Evolutionary conservation across 192 early-diverging fungal genomes (phyloP), one percentile per base, ranked within the genome.

Genomic region (Pilobolus umbonatus): DNA sequence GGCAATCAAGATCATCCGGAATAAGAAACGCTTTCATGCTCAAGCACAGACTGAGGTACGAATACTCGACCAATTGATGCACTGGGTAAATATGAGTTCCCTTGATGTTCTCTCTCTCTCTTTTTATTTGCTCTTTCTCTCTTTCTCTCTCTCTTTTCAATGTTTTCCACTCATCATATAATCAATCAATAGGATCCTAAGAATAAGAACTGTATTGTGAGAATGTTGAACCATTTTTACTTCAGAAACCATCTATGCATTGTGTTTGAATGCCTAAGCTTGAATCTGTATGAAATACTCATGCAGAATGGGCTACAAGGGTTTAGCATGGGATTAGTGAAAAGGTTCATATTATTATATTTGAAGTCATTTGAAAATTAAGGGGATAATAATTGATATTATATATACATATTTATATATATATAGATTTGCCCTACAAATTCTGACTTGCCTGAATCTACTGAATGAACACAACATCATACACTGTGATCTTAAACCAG

Each of bases 221-320:
- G 94, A 32, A 94, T 97, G 85, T 77, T 83, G 2, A 91, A 91
- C 28, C 79, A 83, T 65, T 98, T 98, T 73, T 84, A 91, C 55
- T 98, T 98, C 77, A 83, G 96, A 52, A 88, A 86, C 59, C 96
- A 98, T 75, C 71, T 98, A 54, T 97, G 94, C 66, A 93, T 98
- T 57, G 92, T 88, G 5, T 92, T 91, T 68, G 96, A 98, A 72
- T 81, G 93, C 47, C 79, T 98, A 28, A 90, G 89, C 29, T 86
- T 92, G 46, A 98, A 98, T 51, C 75, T 98, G 46, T 98, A 98
- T 75, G 96, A 98, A 67, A 94, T 92, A 74, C 82, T 98, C 48
- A 93, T 94, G 75, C 88, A 85, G 10, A 90, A 93, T 61, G 79
- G 86, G 48, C 97, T 95, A 71, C 76, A 88, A 22, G 96, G 96